phyloP scores from a whole-genome alignment of 2,329 filamentous ascomycete genomes.

The Aspergillus pseudonomiae region DNA sequence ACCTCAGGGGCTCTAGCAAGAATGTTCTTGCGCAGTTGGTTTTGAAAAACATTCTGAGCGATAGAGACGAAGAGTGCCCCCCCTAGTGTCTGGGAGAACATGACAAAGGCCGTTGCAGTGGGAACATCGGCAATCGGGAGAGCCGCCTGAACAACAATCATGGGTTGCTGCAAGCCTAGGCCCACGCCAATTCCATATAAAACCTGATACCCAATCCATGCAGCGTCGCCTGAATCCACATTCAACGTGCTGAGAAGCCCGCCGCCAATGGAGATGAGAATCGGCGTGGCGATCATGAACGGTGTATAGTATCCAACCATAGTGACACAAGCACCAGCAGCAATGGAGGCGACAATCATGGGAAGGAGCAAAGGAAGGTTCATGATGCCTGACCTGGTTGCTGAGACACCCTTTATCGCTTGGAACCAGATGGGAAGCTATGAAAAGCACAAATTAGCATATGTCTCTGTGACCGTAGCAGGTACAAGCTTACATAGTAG shows the following conservation, averaged over 20 bases:
- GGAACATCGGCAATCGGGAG: constrained; percentile 37
- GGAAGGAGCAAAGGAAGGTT: constrained; percentile 39
- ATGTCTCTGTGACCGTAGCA: no score
- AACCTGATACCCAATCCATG: constrained; percentile 46
- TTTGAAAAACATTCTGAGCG: constrained; percentile 44
- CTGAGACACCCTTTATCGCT: constrained; percentile 38
- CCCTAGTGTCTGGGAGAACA: constrained; percentile 42
- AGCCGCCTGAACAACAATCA: constrained; percentile 39
- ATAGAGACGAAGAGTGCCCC: constrained; percentile 33
- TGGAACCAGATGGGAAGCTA: constrained; percentile 51
- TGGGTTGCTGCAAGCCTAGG: constrained; percentile 39
- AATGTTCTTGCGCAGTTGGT: constrained; percentile 34
- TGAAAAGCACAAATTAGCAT: neutral
- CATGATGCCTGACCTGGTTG: constrained; percentile 43
- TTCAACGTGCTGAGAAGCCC: constrained; percentile 41
- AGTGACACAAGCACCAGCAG: constrained; percentile 35
- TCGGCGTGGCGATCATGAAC: constrained; percentile 39
- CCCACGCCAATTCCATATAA: constrained; percentile 41
- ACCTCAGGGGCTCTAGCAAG: constrained; percentile 26
- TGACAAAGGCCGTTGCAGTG: constrained; percentile 37
- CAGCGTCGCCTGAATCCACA: constrained; percentile 31
- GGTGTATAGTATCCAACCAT: constrained; percentile 44
- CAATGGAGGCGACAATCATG: constrained; percentile 35
- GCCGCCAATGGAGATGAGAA: constrained; percentile 38
- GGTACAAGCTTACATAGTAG: constrained; percentile 43